Conservation (phyloP, 768 basidiomycete species). For the Mycena olivaceomarginata region DNA sequence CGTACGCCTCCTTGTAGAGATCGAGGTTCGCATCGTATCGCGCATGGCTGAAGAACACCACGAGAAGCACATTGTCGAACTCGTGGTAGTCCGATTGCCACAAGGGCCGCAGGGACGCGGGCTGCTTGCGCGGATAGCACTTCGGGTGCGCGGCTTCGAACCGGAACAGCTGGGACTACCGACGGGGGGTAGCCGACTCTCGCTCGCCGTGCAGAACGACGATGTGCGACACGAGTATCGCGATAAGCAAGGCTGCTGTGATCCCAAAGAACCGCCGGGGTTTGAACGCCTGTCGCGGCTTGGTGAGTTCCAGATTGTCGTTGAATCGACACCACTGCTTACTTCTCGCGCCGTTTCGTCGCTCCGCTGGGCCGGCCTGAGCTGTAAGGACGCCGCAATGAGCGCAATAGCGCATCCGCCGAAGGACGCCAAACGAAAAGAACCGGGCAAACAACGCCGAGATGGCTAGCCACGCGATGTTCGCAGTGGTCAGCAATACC, state of each 20-base stretch:
- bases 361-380: not conserved
- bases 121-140: slow-evolving; percentile 11
- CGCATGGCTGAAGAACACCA: slow-evolving; percentile 27
- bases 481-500: slow-evolving; percentile 3
- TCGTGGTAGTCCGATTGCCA: slow-evolving; percentile 22
- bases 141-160: slow-evolving; percentile 16
- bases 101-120: slow-evolving; percentile 2
- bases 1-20: slow-evolving; percentile 6
- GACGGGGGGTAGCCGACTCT: not conserved
- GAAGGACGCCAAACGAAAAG: not conserved
- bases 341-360: not conserved
- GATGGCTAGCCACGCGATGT: not conserved
- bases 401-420: slow-evolving; percentile 5
- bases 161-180: slow-evolving; percentile 1
- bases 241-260: not conserved
- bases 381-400: not conserved
- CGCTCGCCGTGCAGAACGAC: not conserved
- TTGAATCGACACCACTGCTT: not conserved
- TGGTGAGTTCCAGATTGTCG: not conserved
- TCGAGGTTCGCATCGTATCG: slow-evolving; percentile 30
- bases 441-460: not conserved
- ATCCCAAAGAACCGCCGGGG: not conserved
- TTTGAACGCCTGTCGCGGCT: not conserved
- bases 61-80: slow-evolving; percentile 24
- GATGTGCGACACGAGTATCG: not conserved